These are phyloP conservation scores for Colletotrichum sp. DNA, from an alignment of 2,329 filamentous ascomycete species.

Conservation along the genomic window DNA sequence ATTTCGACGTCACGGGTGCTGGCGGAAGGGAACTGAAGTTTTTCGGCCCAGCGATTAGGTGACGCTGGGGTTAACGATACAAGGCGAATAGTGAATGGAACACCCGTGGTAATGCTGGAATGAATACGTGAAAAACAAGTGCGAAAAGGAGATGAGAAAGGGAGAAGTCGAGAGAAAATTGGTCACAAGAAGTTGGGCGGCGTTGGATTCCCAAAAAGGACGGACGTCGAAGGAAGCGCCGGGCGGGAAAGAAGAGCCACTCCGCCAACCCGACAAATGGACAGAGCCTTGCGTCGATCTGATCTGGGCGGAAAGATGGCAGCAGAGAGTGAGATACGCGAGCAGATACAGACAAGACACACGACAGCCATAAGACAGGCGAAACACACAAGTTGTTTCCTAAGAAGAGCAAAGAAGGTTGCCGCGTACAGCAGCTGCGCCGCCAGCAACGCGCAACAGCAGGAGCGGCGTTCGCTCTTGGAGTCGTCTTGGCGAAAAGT, in stretches of 20 bases:
- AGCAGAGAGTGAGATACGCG: neutral
- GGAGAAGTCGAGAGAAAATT: neutral
- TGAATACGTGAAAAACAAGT: neutral
- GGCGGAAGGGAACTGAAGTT: neutral
- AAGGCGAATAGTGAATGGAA: neutral
- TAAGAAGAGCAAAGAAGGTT: neutral
- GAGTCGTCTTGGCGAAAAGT: constrained; percentile 13
- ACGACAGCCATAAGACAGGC: neutral
- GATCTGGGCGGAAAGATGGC: neutral
- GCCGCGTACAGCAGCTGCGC: constrained; percentile 7
- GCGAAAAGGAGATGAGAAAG: neutral
- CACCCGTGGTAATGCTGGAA: neutral
- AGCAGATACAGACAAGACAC: neutral
- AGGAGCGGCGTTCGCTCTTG: neutral
- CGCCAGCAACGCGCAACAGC: constrained; percentile 12
- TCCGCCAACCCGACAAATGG: neutral
- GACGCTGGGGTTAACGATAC: neutral
- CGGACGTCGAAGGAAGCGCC: neutral
- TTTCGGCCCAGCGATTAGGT: neutral
- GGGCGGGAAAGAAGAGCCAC: neutral
- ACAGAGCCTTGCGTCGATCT: neutral
- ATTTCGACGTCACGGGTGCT: neutral
- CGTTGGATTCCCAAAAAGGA: neutral
- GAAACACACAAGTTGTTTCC: neutral
- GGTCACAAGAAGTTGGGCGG: neutral